A percentile compares a stretch with the other conserved stretches of the same genome.
These are phyloP conservation scores for Cladophialophora bantiana DNA, from an alignment of 2,329 filamentous ascomycete genomes.

Conservation along the genomic window DNA sequence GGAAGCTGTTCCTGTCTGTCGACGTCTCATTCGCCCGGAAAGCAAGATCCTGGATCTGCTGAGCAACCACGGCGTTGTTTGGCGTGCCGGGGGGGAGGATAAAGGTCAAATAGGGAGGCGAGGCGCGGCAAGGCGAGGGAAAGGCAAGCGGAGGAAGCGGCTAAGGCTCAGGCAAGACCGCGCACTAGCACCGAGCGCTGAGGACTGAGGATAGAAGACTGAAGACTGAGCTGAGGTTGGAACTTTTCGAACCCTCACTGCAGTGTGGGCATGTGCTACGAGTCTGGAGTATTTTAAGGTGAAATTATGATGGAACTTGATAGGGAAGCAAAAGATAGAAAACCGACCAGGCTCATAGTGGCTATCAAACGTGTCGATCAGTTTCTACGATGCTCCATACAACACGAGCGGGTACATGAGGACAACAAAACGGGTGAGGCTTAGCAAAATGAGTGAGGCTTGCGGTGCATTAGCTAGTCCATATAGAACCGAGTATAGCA, in stretches of 20 bases:
- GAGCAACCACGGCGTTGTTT: slow-evolving; percentile 22
- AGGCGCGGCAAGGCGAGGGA: background rate
- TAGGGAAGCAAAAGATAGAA: slow-evolving; percentile 11
- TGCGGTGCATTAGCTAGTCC: background rate
- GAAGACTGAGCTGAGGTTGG: background rate
- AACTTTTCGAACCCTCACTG: background rate
- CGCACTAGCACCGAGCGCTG: background rate
- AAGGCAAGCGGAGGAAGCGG: slow-evolving; percentile 1
- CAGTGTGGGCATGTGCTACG: background rate
- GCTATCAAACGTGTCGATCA: slow-evolving; percentile 20
- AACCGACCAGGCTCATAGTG: slow-evolving; percentile 10
- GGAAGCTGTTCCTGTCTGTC: slow-evolving; percentile 8
- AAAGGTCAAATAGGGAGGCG: slow-evolving; percentile 14
- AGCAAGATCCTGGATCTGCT: slow-evolving; percentile 16
- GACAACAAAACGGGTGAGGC: background rate
- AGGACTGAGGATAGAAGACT: too few species aligned
- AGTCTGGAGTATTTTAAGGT: background rate
- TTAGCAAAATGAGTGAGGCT: slow-evolving; percentile 3
- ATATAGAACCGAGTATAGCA: too few species aligned
- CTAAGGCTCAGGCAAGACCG: background rate
- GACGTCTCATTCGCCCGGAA: slow-evolving; percentile 21
- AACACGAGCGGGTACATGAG: background rate
- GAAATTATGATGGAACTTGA: background rate
- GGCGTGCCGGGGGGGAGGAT: background rate
- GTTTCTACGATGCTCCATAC: slow-evolving; percentile 13